Evolutionary conservation across 2,329 filamentous ascomycete genomes (phyloP).

Genomic region (Neonectria hederae): DNA sequence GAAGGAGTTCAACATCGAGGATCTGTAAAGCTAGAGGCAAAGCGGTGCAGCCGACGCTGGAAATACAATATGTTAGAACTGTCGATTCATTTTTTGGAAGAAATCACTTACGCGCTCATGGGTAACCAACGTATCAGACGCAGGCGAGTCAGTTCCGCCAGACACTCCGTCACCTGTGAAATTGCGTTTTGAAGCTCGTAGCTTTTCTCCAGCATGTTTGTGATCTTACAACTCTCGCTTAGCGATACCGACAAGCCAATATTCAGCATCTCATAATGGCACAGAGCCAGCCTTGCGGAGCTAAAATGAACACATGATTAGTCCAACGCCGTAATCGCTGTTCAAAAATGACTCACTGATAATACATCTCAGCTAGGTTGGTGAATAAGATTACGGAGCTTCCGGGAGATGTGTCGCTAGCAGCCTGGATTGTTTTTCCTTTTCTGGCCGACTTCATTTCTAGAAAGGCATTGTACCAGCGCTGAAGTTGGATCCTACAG

Average conservation of each 20-base stretch:
- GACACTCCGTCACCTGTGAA: slow-evolving; percentile 34
- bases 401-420: not conserved
- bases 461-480: slow-evolving; percentile 35
- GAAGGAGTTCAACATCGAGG: slow-evolving; percentile 36
- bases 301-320: not conserved
- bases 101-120: slow-evolving; percentile 37
- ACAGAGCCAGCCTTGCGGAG: slow-evolving; percentile 32
- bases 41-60: slow-evolving; percentile 36
- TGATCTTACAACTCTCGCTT: slow-evolving; percentile 11
- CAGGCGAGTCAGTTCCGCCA: slow-evolving; percentile 31
- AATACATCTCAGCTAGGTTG: slow-evolving; percentile 41
- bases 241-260: slow-evolving; percentile 25
- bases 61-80: accelerated
- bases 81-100: accelerated
- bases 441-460: slow-evolving; percentile 32
- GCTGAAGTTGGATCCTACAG: slow-evolving; percentile 31
- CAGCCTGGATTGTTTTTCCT: slow-evolving; percentile 15
- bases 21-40: slow-evolving; percentile 37
- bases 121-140: slow-evolving; percentile 35
- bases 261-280: slow-evolving; percentile 38
- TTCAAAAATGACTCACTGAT: slow-evolving; percentile 27
- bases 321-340: not conserved
- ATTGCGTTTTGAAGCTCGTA: slow-evolving; percentile 38
- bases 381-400: slow-evolving; percentile 34
- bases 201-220: slow-evolving; percentile 28